Base-by-base conservation (phyloP, 352 stramenopile species). In the Plasmopara muralis region DNA sequence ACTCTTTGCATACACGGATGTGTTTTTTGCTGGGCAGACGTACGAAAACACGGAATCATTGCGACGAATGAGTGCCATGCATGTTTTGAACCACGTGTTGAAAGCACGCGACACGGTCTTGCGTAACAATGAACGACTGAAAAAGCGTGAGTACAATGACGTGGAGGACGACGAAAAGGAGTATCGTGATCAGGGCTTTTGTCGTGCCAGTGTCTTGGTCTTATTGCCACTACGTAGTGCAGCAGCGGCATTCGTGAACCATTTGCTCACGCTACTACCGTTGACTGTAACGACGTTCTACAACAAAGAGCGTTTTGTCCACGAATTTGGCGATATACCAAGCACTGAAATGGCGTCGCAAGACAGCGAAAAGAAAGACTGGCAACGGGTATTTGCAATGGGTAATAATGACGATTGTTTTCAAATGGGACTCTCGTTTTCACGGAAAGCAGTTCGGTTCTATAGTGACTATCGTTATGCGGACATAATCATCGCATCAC, bases 361-460 rank as follows among this genome's bases (percentile, higher is more conserved):
- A 4, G 62, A 70, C 6, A 55, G 69, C 15, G 64, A 55, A 12
- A 55, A 73, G 41, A 85, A 85, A 43, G 77, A 85, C 51, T 91
- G 81, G 81, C 78, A 89, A 53, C 65, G 74, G 13, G 75, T 91
- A 18, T 89, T 91, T 33, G 49, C 63, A 6, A 60, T 74, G 7
- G 81, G 81, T 35, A 89, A 91, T 60, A 88, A 87, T 50, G 81
- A 91, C 60, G 81, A 91, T 64, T 83, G 68, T 44, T 91, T 91
- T 57, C 81, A 91, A 51, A 62, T 89, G 30, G 81, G 81, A 0
- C 42, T 91, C 20, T 85, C 78, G 4, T 72, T 91, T 30, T 82
- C 81, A 2, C 70, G 81, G 14, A 85, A 81, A 38, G 60, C 63
- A 2, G 51, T 91, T 41, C 77, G 75, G 4, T 87, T 91, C 49